These are phyloP conservation scores for Pogostemon cablin DNA, from an alignment of 257 asterid genomes.

Conservation along the genomic window DNA sequence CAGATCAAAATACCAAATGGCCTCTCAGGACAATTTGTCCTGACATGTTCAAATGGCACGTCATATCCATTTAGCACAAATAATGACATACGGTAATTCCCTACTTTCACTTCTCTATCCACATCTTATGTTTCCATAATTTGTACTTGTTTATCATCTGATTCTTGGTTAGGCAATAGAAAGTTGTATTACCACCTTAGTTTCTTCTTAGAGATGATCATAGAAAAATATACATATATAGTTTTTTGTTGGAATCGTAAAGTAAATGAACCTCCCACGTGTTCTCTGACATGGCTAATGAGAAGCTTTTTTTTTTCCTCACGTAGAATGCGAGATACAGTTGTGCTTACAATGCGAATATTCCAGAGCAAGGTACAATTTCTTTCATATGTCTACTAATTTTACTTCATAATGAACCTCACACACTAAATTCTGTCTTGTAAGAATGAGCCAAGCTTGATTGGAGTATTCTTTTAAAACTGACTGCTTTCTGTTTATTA, in stretches of 20 bases:
- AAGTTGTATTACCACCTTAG: background rate
- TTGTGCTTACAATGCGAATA: conserved; percentile 85
- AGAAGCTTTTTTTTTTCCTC: conserved; percentile 28
- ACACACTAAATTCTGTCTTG: background rate
- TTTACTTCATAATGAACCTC: conserved; percentile 12
- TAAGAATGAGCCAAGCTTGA: conserved; percentile 9
- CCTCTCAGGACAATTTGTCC: conserved; percentile 78
- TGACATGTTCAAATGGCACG: conserved; percentile 74
- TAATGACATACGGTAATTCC: conserved; percentile 70
- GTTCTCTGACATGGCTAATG: conserved; percentile 20
- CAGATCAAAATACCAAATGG: conserved; percentile 96
- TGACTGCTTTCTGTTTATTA: no score
- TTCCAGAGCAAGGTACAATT: conserved; percentile 84
- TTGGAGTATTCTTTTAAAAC: background rate
- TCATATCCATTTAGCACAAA: conserved; percentile 84
- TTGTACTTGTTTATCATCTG: background rate
- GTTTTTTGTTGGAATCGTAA: no score
- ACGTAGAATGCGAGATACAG: conserved; percentile 79
- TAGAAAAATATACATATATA: no score
- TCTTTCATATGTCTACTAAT: conserved; percentile 26
- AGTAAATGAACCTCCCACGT: no score
- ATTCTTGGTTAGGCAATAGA: background rate
- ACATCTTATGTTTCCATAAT: conserved; percentile 16
- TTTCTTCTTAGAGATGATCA: background rate
- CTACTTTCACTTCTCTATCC: conserved; percentile 18